Percentiles rank a stretch among this genome's conserved stretches.
These are phyloP conservation scores for Draba incana DNA, from an alignment of 345 rosid genomes.

Conservation along the genomic window DNA sequence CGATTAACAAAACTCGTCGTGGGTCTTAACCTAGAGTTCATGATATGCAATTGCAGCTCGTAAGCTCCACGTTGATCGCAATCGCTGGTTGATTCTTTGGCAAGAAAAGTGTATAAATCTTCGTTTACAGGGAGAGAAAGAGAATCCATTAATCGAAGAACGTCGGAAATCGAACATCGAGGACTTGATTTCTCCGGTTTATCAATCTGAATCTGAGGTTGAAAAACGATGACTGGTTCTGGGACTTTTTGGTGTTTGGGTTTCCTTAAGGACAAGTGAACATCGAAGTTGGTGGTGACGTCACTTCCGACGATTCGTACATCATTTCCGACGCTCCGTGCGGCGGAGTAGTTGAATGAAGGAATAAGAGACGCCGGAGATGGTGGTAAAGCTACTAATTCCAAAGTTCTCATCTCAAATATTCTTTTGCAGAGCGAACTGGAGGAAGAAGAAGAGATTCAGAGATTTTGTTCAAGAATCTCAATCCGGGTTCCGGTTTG, in stretches of 20 bases:
- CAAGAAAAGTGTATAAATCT: conserved; percentile 59
- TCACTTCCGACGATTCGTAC: conserved; percentile 2
- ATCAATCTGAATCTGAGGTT: conserved; percentile 11
- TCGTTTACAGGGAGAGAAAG: conserved; percentile 51
- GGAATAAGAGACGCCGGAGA: conserved; percentile 25
- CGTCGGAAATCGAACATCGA: conserved; percentile 44
- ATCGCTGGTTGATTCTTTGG: conserved; percentile 55
- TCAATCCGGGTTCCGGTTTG: too few species aligned
- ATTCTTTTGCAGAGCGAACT: conserved; percentile 1
- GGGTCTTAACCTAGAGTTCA: conserved; percentile 42
- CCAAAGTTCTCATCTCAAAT: conserved; percentile 36
- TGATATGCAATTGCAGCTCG: conserved; percentile 52
- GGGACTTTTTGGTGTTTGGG: conserved; percentile 35
- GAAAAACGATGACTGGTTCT: conserved; percentile 14
- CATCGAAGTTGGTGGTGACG: conserved; percentile 23
- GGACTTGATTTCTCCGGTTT: not conserved
- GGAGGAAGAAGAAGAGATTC: not conserved
- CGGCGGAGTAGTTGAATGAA: conserved; percentile 14
- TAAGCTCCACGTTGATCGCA: conserved; percentile 52
- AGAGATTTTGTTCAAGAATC: too few species aligned
- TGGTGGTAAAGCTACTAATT: conserved; percentile 38
- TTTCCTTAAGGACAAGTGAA: conserved; percentile 29
- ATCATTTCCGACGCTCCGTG: conserved; percentile 17
- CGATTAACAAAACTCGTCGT: conserved; percentile 47
- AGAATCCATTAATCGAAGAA: conserved; percentile 57